These are phyloP conservation scores for Cyclocybe aegerita DNA, from an alignment of 768 basidiomycete genomes.

Conservation along the genomic window DNA sequence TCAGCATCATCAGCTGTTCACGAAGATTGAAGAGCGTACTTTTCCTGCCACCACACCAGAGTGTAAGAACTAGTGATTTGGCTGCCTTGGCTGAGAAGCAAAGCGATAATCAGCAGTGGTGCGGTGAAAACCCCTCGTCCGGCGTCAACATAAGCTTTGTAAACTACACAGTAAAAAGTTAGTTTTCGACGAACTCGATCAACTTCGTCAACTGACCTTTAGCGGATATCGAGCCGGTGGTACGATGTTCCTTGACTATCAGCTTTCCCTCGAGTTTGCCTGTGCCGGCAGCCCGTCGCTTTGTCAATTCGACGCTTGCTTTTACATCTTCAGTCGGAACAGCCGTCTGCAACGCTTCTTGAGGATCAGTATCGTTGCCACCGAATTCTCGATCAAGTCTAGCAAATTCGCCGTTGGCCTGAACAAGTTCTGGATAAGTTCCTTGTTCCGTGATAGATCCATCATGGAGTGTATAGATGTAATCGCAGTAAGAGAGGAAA, in stretches of 20 bases:
- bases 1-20: not conserved
- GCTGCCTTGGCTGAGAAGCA: conserved; percentile 59
- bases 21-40: conserved; percentile 35
- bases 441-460: conserved; percentile 76
- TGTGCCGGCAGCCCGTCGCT: conserved; percentile 39
- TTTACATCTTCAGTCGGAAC: conserved; percentile 30
- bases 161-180: conserved; percentile 38
- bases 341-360: conserved; percentile 19
- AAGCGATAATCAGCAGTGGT: conserved; percentile 49
- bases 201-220: conserved; percentile 30
- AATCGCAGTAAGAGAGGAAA: conserved; percentile 79
- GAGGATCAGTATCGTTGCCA: conserved; percentile 39
- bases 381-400: conserved; percentile 63
- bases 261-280: conserved; percentile 67
- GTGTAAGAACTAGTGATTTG: conserved; percentile 66
- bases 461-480: conserved; percentile 71
- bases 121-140: conserved; percentile 49
- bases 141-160: conserved; percentile 56
- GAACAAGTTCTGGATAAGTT: conserved; percentile 52
- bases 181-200: not conserved
- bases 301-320: conserved; percentile 26
- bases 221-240: conserved; percentile 61
- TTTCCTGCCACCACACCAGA: conserved; percentile 70
- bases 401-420: conserved; percentile 51
- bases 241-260: conserved; percentile 63